Evolutionary conservation across 768 basidiomycete species (phyloP).

Genomic region (Podaxis rugospora): DNA sequence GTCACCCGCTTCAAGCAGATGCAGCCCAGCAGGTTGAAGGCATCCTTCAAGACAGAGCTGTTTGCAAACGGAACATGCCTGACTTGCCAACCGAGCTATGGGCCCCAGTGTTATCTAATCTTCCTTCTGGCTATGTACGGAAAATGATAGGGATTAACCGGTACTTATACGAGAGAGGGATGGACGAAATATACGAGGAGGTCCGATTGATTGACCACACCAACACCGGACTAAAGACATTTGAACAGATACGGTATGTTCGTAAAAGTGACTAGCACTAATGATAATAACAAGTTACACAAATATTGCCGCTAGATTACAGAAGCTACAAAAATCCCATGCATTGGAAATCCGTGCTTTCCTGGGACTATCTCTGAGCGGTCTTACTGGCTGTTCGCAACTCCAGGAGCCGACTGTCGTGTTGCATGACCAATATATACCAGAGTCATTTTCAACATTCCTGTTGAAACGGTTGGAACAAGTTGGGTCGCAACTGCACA

Average conservation of each 20-base stretch:
- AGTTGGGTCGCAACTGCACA: background rate
- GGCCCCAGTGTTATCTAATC: slow-evolving; percentile 21
- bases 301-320: slow-evolving; percentile 18
- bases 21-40: background rate
- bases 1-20: background rate
- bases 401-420: slow-evolving; percentile 20
- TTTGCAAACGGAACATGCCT: slow-evolving; percentile 2
- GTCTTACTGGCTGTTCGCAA: slow-evolving; percentile 14
- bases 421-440: slow-evolving; percentile 20
- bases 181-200: slow-evolving; percentile 25
- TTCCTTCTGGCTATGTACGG: slow-evolving; percentile 16
- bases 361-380: slow-evolving; percentile 11
- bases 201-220: slow-evolving; percentile 20
- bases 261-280: background rate
- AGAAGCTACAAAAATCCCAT: slow-evolving; percentile 5
- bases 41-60: background rate
- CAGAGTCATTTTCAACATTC: slow-evolving; percentile 17
- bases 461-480: slow-evolving; percentile 14
- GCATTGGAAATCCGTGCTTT: background rate
- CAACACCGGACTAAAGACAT: slow-evolving; percentile 15
- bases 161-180: slow-evolving; percentile 22
- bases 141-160: slow-evolving; percentile 25
- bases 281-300: slow-evolving; percentile 7
- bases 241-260: slow-evolving; percentile 19
- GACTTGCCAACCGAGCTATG: slow-evolving; percentile 23